Evolutionary conservation across 2,329 filamentous ascomycete species (phyloP).

Genomic region (Acrocalymma vagum): DNA sequence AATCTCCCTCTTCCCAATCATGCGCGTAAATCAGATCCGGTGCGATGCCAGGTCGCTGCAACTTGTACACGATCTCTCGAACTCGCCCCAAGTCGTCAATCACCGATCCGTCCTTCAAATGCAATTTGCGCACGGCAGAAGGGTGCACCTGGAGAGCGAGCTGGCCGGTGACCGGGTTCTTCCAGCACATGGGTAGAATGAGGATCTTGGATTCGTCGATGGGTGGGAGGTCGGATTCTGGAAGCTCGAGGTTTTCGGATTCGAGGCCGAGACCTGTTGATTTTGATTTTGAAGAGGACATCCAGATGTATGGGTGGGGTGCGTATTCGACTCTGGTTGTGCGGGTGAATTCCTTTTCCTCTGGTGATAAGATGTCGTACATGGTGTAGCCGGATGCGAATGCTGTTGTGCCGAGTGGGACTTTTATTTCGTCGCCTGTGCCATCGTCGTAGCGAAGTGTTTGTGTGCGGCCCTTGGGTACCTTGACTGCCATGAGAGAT

Average conservation of each 20-base stretch:
- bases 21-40: constrained; percentile 75
- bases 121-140: constrained; percentile 73
- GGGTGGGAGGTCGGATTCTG: constrained; percentile 67
- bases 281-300: constrained; percentile 72
- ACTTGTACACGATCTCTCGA: constrained; percentile 72
- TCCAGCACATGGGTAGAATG: constrained; percentile 79
- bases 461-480: constrained; percentile 68
- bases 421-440: constrained; percentile 69
- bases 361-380: constrained; percentile 71
- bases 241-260: constrained; percentile 71
- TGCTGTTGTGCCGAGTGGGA: constrained; percentile 78
- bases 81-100: constrained; percentile 74
- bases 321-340: constrained; percentile 77
- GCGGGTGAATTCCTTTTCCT: constrained; percentile 73
- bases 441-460: constrained; percentile 78
- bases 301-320: constrained; percentile 84
- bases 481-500: constrained; percentile 75
- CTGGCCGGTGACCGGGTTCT: constrained; percentile 74
- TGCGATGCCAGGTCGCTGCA: constrained; percentile 77
- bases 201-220: constrained; percentile 74
- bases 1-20: constrained; percentile 79
- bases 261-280: constrained; percentile 76
- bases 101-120: constrained; percentile 70
- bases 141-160: constrained; percentile 79
- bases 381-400: constrained; percentile 77